A percentile compares a stretch with the other conserved stretches of the same genome.
Conservation (phyloP, 805 yeast genomes). For the Kuraishia hungarica region DNA sequence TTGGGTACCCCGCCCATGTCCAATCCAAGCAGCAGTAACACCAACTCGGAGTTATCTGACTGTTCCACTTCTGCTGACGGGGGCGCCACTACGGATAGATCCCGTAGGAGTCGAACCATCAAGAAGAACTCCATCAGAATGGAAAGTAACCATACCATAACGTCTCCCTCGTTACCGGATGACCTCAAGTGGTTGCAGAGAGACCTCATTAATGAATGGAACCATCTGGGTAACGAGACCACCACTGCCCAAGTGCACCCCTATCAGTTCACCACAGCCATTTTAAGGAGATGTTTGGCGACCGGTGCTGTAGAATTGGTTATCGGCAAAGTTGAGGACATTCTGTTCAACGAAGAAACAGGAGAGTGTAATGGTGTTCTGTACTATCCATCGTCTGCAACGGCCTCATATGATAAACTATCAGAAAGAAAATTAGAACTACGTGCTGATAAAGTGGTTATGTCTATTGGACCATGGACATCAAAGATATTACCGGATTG, state of each 20-base stretch:
- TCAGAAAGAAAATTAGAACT: conserved; percentile 34
- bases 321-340: conserved; percentile 73
- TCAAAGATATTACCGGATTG: conserved; percentile 84
- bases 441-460: conserved; percentile 66
- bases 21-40: background rate
- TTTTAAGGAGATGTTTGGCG: conserved; percentile 72
- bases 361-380: conserved; percentile 67
- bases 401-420: conserved; percentile 20
- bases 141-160: conserved; percentile 13
- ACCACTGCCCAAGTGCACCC: conserved; percentile 98
- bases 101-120: conserved; percentile 11
- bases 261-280: conserved; percentile 79
- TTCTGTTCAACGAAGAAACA: conserved; percentile 50
- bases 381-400: conserved; percentile 35
- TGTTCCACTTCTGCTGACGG: background rate
- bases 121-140: conserved; percentile 26
- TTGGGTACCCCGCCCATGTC: background rate
- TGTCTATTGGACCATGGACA: conserved; percentile 97
- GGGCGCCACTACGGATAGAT: background rate
- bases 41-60: background rate
- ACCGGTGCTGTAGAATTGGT: conserved; percentile 78
- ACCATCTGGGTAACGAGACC: conserved; percentile 72
- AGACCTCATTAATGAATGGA: conserved; percentile 60
- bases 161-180: conserved; percentile 33
- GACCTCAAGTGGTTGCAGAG: conserved; percentile 73